A percentile compares a stretch with the other conserved stretches of the same genome.
Evolutionary conservation across 768 basidiomycete genomes (phyloP).

Genomic region (Hypsizygus marmoreus): DNA sequence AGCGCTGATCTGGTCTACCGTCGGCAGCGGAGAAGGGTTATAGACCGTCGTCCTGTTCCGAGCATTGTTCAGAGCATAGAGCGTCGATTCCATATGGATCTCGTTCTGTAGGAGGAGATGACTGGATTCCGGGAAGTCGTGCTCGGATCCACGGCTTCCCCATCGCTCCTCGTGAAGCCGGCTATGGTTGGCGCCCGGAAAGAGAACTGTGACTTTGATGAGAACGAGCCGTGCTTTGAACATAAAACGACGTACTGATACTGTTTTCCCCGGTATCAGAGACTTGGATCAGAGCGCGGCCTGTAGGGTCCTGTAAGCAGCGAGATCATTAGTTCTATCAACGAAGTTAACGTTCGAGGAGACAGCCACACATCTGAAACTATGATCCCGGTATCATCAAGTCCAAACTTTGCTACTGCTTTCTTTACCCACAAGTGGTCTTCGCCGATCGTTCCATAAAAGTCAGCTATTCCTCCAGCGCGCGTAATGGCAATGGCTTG

Average conservation of each 20-base stretch:
- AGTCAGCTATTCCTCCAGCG: constrained; percentile 48
- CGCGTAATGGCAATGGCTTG: constrained; percentile 59
- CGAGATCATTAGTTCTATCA: neutral
- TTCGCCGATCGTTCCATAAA: constrained; percentile 55
- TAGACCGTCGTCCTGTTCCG: constrained; percentile 37
- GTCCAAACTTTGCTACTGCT: constrained; percentile 38
- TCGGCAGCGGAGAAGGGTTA: constrained; percentile 62
- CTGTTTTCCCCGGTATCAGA: constrained; percentile 60
- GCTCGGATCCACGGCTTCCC: constrained; percentile 11
- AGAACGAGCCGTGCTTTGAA: too few species aligned
- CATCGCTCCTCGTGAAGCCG: constrained; percentile 33
- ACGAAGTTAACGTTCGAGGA: constrained; percentile 14
- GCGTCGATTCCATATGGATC: constrained; percentile 45
- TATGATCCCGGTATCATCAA: constrained; percentile 40
- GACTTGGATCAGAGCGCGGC: constrained; percentile 64
- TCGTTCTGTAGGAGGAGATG: constrained; percentile 65
- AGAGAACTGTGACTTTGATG: too few species aligned
- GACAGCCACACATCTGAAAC: constrained; percentile 47
- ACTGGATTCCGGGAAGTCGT: constrained; percentile 37
- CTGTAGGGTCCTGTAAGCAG: constrained; percentile 46
- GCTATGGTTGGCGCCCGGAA: constrained; percentile 59
- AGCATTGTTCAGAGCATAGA: constrained; percentile 32
- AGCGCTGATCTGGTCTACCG: constrained; percentile 32
- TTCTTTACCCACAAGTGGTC: constrained; percentile 54
- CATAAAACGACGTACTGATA: constrained; percentile 50